Evolutionary conservation across 805 yeast species (phyloP), one percentile per base, ranked within the genome.

Genomic region (Schizosaccharomyces japonicus): DNA sequence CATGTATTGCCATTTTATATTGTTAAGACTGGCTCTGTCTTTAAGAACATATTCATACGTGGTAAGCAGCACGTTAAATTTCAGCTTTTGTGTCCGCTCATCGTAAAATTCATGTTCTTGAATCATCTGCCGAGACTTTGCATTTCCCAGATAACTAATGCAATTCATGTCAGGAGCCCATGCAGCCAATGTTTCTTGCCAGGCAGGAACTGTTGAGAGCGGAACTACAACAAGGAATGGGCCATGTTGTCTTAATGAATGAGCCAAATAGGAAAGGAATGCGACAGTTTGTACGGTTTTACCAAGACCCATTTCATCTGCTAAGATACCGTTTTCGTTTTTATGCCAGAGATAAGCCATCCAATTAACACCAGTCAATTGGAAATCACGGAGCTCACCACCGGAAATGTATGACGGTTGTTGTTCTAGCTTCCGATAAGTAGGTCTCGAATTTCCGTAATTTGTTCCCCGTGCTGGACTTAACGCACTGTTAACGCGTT

Each of bases 281-380:
- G 94, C 72, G 13, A 90, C 94, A 0, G 96, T 90, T 63, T 90
- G 98, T 13, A 90, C 95, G 7, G 98, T 90, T 59, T 90, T 90
- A 53, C 98, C 98, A 49, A 90, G 69, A 49, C 98, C 98, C 98
- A 90, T 90, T 63, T 90, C 98, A 66, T 90, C 98, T 3, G 98
- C 98, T 36, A 90, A 66, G 47, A 90, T 90, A 49, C 98, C 96
- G 61, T 90, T 90, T 64, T 90, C 95, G 62, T 87, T 82, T 57
- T 95, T 73, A 3, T 94, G 82, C 98, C 98, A 90, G 51, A 90
- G 66, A 60, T 87, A 90, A 0, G 98, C 98, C 98, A 90, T 90
- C 99, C 99, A 90, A 63, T 90, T 90, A 52, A 90, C 71, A 49
- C 99, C 99, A 0, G 98, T 90, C 60, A 90, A 70, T 66, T 90